phyloP scores from a whole-genome alignment of 768 basidiomycete genomes.

The Cystobasidiopsis lactophilus region DNA sequence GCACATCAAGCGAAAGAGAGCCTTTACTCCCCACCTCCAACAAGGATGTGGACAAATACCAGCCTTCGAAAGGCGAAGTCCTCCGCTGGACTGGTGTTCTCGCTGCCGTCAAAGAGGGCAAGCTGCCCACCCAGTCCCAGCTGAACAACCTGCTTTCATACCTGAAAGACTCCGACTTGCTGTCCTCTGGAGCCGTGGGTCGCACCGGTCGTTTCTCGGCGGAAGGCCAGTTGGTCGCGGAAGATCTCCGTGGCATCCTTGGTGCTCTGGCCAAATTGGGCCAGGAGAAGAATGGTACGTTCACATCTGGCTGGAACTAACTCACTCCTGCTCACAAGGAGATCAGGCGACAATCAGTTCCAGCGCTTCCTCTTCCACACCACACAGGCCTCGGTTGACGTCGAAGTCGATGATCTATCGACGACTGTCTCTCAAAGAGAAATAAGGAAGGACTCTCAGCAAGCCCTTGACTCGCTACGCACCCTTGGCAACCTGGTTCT shows the following conservation, averaged over 20 bases:
- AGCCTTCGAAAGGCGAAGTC: no score
- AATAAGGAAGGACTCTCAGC: background rate
- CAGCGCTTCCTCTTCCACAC: slow-evolving; percentile 24
- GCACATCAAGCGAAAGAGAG: no score
- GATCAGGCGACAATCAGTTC: slow-evolving; percentile 14
- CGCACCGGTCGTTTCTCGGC: slow-evolving; percentile 23
- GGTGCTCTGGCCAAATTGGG: slow-evolving; percentile 21
- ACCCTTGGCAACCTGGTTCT: slow-evolving; percentile 23
- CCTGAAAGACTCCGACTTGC: slow-evolving; percentile 17
- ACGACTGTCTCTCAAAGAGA: background rate
- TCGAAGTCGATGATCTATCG: background rate
- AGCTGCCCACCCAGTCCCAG: background rate
- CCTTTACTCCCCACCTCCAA: no score
- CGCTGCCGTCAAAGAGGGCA: background rate
- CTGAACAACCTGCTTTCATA: slow-evolving; percentile 11
- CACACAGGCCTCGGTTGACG: background rate
- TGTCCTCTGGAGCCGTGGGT: slow-evolving; percentile 20
- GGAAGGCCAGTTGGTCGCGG: slow-evolving; percentile 23
- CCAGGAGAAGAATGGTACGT: slow-evolving; percentile 24
- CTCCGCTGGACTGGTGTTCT: no score
- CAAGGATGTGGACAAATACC: no score
- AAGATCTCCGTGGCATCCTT: slow-evolving; percentile 21
- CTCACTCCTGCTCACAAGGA: no score
- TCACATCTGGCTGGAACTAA: no score
- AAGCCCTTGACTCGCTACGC: slow-evolving; percentile 15